Percentiles rank a stretch among this genome's conserved stretches.
Conservation (phyloP, 2,329 filamentous ascomycete genomes). For the Nemania sp. region DNA sequence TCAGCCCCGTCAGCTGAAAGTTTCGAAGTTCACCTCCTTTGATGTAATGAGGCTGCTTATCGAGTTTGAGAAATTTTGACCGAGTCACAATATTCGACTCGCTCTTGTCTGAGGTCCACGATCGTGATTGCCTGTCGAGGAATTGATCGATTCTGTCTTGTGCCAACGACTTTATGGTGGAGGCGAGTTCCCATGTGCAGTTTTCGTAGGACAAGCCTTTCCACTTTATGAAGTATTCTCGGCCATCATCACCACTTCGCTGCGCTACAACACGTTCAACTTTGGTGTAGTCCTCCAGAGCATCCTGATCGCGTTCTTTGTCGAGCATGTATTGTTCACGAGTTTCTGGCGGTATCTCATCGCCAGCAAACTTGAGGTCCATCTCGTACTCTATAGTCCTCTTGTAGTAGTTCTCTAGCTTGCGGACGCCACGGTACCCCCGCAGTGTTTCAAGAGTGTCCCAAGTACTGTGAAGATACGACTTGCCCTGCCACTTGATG, state of each 20-base stretch:
- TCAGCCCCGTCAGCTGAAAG: slow-evolving; percentile 92
- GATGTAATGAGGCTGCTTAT: slow-evolving; percentile 84
- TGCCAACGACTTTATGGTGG: slow-evolving; percentile 75
- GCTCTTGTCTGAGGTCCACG: slow-evolving; percentile 77
- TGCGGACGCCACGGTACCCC: slow-evolving; percentile 81
- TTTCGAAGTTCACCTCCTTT: slow-evolving; percentile 82
- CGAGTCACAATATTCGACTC: slow-evolving; percentile 79
- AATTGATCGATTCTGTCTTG: slow-evolving; percentile 92
- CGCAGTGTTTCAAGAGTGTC: slow-evolving; percentile 76
- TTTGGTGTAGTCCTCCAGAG: slow-evolving; percentile 85
- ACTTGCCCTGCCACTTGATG: slow-evolving; percentile 97
- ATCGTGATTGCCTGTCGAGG: slow-evolving; percentile 78
- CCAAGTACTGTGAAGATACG: slow-evolving; percentile 96
- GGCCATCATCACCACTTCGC: slow-evolving; percentile 76
- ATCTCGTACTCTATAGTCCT: slow-evolving; percentile 82
- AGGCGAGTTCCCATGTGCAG: slow-evolving; percentile 88
- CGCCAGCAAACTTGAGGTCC: slow-evolving; percentile 71
- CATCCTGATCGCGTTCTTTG: slow-evolving; percentile 86
- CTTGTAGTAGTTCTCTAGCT: slow-evolving; percentile 92
- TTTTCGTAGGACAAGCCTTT: slow-evolving; percentile 91
- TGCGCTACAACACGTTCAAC: slow-evolving; percentile 91
- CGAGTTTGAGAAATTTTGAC: slow-evolving; percentile 72
- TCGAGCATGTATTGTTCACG: slow-evolving; percentile 95
- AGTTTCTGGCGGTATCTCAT: slow-evolving; percentile 80
- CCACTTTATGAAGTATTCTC: slow-evolving; percentile 96